Evolutionary conservation across 805 yeast genomes (phyloP), one percentile per base, ranked within the genome.

Genomic region (Wickerhamomyces sydowiorum): DNA sequence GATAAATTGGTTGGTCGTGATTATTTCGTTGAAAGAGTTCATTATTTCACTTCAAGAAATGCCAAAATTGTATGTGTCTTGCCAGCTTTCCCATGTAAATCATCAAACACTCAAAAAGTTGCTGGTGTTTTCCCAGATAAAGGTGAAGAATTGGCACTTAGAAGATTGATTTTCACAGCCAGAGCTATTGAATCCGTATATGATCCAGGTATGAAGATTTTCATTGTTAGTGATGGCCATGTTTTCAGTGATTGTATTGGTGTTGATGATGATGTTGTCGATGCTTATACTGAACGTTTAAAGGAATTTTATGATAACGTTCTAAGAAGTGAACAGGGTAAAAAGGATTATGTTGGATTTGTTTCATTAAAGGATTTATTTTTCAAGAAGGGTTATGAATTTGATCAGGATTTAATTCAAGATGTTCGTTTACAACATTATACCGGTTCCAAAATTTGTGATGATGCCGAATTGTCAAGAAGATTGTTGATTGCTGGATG

Each of bases 21-120:
- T 0, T 60, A 62, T 34, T 78, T 78, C 48, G 54, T 66, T 9
- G 57, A 62, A 22, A 66, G 64, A 40, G 68, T 71, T 5, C 61
- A 63, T 23, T 75, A 70, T 52, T 78, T 74, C 52, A 75, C 79
- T 20, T 64, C 70, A 32, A 66, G 78, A 53, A 61, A 65, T 47
- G 41, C 68, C 24, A 68, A 67, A 31, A 66, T 78, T 46, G 79
- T 77, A 55, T 75, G 78, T 13, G 79, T 77, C 8, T 60, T 78
- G 39, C 84, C 84, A 6, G 84, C 84, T 0, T 78, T 78, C 46
- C 84, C 84, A 9, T 78, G 83, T 51, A 78, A 78, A 53, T 74
- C 82, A 0, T 76, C 82, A n/a, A 78, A 78, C 49, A 42, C 54
- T 24, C 66, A 72, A 28, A 78, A 78, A 51, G 83, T 78, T 4